Evolutionary conservation across 129 eudicot genomes (phyloP), one percentile per base, ranked within the genome.

Genomic region (Solidago caesia): DNA sequence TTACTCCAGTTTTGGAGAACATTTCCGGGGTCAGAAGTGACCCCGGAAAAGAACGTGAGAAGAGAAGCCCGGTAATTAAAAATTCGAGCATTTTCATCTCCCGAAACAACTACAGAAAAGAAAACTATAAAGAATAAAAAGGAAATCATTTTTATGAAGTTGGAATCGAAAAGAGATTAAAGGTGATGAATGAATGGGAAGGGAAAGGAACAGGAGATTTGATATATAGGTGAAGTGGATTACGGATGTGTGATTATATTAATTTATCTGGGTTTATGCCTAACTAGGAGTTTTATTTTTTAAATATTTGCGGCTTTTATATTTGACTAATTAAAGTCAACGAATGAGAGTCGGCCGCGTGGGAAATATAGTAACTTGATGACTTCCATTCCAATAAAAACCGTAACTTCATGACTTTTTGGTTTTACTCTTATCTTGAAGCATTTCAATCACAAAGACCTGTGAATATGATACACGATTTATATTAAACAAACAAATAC

Each of bases 211-310:
- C 80, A 84, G 75, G 80, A 76, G 45, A 27, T 65, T 29, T 74
- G 45, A 55, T 79, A 74, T 69, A 76, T 75, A 75, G 82, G 62
- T 39, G 76, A n/a, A 48, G 27, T 42, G 53, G 44, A 79, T 70
- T 27, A 63, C 41, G 79, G 51, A 7, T 29, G 49, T 60, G 63
- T 63, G 68, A 75, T 60, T 70, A 76, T 42, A 55, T 49, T 55
- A 64, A 81, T 66, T 75, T 64, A 82, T 71, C 58, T 47, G 53
- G 65, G 67, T 52, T 82, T 80, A 67, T 82, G 93, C 97, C 97
- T 91, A 91, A 91, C 92, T 76, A 75, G 61, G 80, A 81, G 83
- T 85, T 64, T 81, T 84, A 64, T 57, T 39, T 8, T 14, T 65
- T 75, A 5, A 65, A 11, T 51, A 82, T 84, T 86, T 85, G 85